Conservation (phyloP, 2,329 filamentous ascomycete genomes). For the Meredithiella fracta region DNA sequence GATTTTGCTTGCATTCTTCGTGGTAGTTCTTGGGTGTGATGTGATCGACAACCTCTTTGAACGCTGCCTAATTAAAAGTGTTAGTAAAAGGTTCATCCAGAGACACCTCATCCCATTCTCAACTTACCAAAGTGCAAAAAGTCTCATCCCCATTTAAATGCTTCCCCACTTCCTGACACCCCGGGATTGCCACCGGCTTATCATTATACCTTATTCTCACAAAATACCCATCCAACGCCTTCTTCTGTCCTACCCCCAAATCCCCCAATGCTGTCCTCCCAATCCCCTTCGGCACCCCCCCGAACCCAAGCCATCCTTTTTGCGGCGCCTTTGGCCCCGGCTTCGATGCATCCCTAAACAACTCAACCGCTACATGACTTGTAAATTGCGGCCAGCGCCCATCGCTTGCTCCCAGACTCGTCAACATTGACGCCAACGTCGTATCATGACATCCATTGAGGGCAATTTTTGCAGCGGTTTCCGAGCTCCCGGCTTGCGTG, state of each 20-base stretch:
- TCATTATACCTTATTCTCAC: slow-evolving; percentile 90
- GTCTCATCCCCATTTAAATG: slow-evolving; percentile 75
- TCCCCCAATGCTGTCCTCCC: slow-evolving; percentile 24
- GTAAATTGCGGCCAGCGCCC: slow-evolving; percentile 83
- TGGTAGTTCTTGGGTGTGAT: slow-evolving; percentile 72
- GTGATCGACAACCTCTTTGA: slow-evolving; percentile 83
- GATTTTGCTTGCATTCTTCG: slow-evolving; percentile 32
- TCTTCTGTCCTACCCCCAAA: slow-evolving; percentile 40
- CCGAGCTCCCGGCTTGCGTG: slow-evolving; percentile 19
- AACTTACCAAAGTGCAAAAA: slow-evolving; percentile 70
- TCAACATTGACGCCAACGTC: slow-evolving; percentile 64
- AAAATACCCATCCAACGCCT: slow-evolving; percentile 57
- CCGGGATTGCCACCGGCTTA: slow-evolving; percentile 61
- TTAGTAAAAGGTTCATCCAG: neutral
- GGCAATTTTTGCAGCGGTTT: slow-evolving; percentile 40
- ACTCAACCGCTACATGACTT: slow-evolving; percentile 76
- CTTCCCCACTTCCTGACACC: slow-evolving; percentile 59
- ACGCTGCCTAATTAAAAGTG: slow-evolving; percentile 45
- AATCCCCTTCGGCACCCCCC: slow-evolving; percentile 1
- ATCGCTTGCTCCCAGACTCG: slow-evolving; percentile 64
- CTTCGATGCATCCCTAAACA: slow-evolving; percentile 41
- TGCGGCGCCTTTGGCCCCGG: slow-evolving; percentile 5
- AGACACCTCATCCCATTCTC: neutral
- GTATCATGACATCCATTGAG: slow-evolving; percentile 87
- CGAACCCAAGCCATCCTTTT: neutral